These are phyloP conservation scores for Zymoseptoria crescenta DNA, from an alignment of 2,329 filamentous ascomycete species.

Conservation along the genomic window DNA sequence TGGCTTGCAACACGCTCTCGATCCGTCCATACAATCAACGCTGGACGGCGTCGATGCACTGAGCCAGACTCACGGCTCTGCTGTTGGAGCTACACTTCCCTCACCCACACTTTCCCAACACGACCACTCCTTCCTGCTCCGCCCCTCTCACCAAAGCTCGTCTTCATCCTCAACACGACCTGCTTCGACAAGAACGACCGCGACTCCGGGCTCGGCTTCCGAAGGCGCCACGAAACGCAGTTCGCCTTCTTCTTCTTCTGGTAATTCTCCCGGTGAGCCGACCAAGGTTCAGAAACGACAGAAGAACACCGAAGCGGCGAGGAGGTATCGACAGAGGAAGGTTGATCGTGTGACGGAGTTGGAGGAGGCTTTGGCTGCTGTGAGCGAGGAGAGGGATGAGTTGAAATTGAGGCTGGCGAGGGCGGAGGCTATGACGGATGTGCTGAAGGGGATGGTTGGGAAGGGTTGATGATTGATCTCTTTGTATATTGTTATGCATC, in stretches of 20 bases:
- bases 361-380: conserved; percentile 51
- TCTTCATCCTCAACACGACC: neutral
- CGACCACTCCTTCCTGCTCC: neutral
- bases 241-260: conserved; percentile 3
- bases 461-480: conserved; percentile 1
- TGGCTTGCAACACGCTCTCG: neutral
- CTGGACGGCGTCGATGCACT: neutral
- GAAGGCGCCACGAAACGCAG: neutral
- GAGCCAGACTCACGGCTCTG: neutral
- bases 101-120: neutral
- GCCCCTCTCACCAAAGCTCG: neutral
- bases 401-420: conserved; percentile 55
- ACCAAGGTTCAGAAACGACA: conserved; percentile 46
- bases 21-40: neutral
- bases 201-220: neutral
- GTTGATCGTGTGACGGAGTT: conserved; percentile 58
- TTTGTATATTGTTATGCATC: neutral
- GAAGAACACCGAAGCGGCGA: conserved; percentile 63
- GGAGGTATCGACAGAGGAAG: conserved; percentile 63
- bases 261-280: conserved; percentile 5
- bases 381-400: conserved; percentile 56
- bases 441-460: conserved; percentile 35
- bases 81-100: neutral
- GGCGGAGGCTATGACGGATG: conserved; percentile 57
- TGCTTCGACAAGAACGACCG: neutral